phyloP scores from a whole-genome alignment of 2,329 filamentous ascomycete species.

The Nemania serpens region DNA sequence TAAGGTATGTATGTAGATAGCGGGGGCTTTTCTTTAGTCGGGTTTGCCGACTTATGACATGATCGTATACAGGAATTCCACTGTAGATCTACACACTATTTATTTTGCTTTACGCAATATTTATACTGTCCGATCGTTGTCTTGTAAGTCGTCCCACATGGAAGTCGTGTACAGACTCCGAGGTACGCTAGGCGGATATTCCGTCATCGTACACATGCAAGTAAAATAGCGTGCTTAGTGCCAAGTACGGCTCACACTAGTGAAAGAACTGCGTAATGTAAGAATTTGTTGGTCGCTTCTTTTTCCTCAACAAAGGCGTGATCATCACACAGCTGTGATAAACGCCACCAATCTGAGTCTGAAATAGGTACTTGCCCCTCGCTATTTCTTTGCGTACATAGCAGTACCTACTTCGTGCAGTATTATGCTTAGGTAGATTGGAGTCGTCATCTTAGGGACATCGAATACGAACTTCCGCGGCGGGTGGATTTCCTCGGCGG shows the following conservation, averaged over 20 bases:
- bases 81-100: conserved; percentile 8
- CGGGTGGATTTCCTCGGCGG: too few relatives aligned
- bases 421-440: too few relatives aligned
- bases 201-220: conserved; percentile 13
- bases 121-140: conserved; percentile 7
- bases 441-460: too few relatives aligned
- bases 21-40: too few relatives aligned
- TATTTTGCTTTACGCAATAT: conserved; percentile 11
- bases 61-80: background rate
- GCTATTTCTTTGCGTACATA: too few relatives aligned
- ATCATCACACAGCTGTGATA: background rate
- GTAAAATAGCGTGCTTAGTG: background rate
- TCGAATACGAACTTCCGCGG: too few relatives aligned
- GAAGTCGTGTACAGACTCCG: too few relatives aligned
- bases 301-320: conserved; percentile 9
- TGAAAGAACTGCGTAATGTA: background rate
- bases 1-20: background rate
- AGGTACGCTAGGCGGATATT: background rate
- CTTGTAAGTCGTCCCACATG: conserved; percentile 2
- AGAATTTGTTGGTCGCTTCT: conserved; percentile 1
- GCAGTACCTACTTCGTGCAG: background rate
- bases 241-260: background rate
- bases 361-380: background rate
- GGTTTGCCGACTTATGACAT: too few relatives aligned
- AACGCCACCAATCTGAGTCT: background rate